Conservation (phyloP, 768 basidiomycete genomes). For the Leccinellum luteum region DNA sequence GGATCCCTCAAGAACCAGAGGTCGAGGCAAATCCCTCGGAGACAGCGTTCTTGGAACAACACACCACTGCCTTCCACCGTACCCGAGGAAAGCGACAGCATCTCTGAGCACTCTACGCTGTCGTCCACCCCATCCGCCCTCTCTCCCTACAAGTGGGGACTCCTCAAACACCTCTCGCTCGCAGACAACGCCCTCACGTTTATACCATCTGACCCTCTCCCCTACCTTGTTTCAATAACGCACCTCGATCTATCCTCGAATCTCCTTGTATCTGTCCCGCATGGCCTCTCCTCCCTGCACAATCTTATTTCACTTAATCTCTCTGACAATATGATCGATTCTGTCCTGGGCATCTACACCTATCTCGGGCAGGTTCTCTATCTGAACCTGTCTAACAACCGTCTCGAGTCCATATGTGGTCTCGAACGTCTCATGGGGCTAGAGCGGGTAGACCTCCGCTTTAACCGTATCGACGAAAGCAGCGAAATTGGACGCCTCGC, state of each 20-base stretch:
- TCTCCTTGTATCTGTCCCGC: slow-evolving; percentile 83
- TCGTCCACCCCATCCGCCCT: slow-evolving; percentile 38
- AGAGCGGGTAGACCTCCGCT: slow-evolving; percentile 80
- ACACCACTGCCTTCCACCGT: slow-evolving; percentile 58
- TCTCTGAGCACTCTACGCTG: slow-evolving; percentile 19
- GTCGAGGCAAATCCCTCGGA: slow-evolving; percentile 42
- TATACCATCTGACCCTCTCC: slow-evolving; percentile 64
- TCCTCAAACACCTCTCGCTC: slow-evolving; percentile 71
- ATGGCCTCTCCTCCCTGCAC: slow-evolving; percentile 68
- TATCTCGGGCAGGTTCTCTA: slow-evolving; percentile 73
- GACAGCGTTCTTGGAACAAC: slow-evolving; percentile 46
- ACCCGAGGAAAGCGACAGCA: slow-evolving; percentile 36
- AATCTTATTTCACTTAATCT: slow-evolving; percentile 90
- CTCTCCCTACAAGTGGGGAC: slow-evolving; percentile 67
- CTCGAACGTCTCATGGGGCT: slow-evolving; percentile 85
- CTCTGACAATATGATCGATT: slow-evolving; percentile 97
- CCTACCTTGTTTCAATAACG: slow-evolving; percentile 68
- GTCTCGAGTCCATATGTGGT: slow-evolving; percentile 93
- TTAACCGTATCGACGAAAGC: slow-evolving; percentile 77
- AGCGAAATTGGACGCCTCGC: slow-evolving; percentile 84
- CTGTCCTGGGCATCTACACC: slow-evolving; percentile 83
- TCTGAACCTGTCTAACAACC: slow-evolving; percentile 81
- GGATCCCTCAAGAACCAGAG: slow-evolving; percentile 50
- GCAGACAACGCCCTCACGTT: slow-evolving; percentile 81
- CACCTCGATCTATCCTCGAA: slow-evolving; percentile 91